phyloP scores from a whole-genome alignment of 1,284 basidiomycete species.

The Coniferiporia weirii region DNA sequence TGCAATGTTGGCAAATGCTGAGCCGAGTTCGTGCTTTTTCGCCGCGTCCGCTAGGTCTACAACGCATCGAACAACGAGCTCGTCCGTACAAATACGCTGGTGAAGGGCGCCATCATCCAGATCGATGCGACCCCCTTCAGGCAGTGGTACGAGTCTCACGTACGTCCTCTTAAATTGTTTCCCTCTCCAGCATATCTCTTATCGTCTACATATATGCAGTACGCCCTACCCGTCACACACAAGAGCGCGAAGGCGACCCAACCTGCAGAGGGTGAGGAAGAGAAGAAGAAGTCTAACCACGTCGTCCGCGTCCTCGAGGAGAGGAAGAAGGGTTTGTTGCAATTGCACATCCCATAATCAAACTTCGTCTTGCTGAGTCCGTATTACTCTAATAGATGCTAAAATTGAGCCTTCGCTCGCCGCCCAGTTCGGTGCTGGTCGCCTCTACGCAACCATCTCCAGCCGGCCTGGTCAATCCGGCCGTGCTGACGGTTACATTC shows the following conservation, averaged over 20 bases:
- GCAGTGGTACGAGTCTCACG: slow-evolving; percentile 97
- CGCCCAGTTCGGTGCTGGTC: slow-evolving; percentile 80
- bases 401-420: slow-evolving; percentile 89
- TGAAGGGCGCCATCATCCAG: slow-evolving; percentile 93
- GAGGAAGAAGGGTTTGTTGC: slow-evolving; percentile 74
- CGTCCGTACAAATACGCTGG: slow-evolving; percentile 96
- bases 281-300: slow-evolving; percentile 86
- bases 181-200: slow-evolving; percentile 2
- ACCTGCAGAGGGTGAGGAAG: slow-evolving; percentile 43
- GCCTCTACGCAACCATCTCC: slow-evolving; percentile 84
- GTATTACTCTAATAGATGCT: slow-evolving; percentile 47
- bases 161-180: slow-evolving; percentile 38
- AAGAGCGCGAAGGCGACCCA: slow-evolving; percentile 62
- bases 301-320: slow-evolving; percentile 80
- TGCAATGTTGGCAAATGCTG: neutral
- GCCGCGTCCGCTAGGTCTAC: slow-evolving; percentile 62
- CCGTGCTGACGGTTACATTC: slow-evolving; percentile 90
- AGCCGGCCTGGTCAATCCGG: slow-evolving; percentile 94
- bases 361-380: neutral
- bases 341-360: neutral
- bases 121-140: slow-evolving; percentile 96
- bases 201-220: slow-evolving; percentile 41
- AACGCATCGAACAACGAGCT: slow-evolving; percentile 98
- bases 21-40: too few species aligned
- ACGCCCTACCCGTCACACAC: slow-evolving; percentile 87